A percentile compares a stretch with the other conserved stretches of the same genome.
Evolutionary conservation across 441 rosid genomes (phyloP).

Genomic region (Capsella rubella): DNA sequence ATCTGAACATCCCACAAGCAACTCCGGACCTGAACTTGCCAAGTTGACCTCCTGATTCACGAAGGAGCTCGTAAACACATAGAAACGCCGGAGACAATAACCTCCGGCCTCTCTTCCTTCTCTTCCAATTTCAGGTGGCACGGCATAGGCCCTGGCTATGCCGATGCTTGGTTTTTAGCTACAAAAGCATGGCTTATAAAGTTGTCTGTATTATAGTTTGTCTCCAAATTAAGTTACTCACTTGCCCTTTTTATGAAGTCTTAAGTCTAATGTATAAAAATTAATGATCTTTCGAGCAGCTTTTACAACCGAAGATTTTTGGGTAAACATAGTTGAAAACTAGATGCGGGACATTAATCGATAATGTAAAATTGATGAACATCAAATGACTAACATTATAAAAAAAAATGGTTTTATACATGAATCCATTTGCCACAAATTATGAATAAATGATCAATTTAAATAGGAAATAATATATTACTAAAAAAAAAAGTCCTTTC

Average conservation of each 20-base stretch:
- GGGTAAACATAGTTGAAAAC: not conserved
- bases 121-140: constrained; percentile 1
- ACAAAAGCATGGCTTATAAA: constrained; percentile 10
- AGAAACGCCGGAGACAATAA: not conserved
- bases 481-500: too few relatives aligned
- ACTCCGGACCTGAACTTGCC: constrained; percentile 40
- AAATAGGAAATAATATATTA: too few relatives aligned
- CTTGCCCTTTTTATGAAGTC: too few relatives aligned
- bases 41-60: constrained; percentile 17
- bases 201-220: constrained; percentile 5
- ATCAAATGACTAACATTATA: too few relatives aligned
- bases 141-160: not conserved
- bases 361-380: too few relatives aligned
- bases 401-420: too few relatives aligned
- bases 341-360: not conserved
- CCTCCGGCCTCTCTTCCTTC: constrained; percentile 10
- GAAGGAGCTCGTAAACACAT: not conserved
- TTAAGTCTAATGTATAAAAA: not conserved
- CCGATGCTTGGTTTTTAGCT: constrained; percentile 7
- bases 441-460: too few relatives aligned
- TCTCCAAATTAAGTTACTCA: not conserved
- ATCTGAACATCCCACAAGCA: constrained; percentile 16
- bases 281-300: not conserved
- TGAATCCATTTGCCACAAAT: too few relatives aligned
- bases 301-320: not conserved